A percentile compares a stretch with the other conserved stretches of the same genome.
phyloP scores from a whole-genome alignment of 306 rosid species.

The Begonia peltatifolia region DNA sequence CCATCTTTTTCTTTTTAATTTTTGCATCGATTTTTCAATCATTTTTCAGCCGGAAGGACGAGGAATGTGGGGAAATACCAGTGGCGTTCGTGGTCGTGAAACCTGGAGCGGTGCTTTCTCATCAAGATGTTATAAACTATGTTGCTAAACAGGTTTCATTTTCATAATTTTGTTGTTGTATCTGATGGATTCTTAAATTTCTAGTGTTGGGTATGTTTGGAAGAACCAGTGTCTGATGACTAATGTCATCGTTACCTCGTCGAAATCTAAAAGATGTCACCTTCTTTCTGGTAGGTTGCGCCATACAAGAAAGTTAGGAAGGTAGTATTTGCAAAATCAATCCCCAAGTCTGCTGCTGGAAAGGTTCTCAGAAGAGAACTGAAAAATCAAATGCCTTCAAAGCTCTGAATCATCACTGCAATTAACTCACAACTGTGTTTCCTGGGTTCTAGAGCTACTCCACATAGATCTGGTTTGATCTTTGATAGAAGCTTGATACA shows the following conservation, averaged over 20 bases:
- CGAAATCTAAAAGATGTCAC: not conserved
- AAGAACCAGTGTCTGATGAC: not conserved
- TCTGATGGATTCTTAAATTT: too few relatives aligned
- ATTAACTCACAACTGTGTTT: not conserved
- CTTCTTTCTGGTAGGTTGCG: constrained; percentile 40
- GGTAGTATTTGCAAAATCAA: constrained; percentile 45
- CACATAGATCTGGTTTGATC: too few relatives aligned
- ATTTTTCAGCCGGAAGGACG: constrained; percentile 29
- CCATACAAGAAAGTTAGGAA: constrained; percentile 67
- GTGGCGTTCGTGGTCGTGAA: constrained; percentile 70
- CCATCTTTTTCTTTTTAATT: not conserved
- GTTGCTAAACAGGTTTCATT: constrained; percentile 46
- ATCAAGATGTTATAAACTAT: constrained; percentile 32
- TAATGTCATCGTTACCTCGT: too few relatives aligned
- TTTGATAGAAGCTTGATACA: too few relatives aligned
- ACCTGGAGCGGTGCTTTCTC: constrained; percentile 39
- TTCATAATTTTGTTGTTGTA: too few relatives aligned
- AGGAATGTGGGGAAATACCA: constrained; percentile 66
- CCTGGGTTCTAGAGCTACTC: too few relatives aligned
- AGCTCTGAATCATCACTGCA: constrained; percentile 19
- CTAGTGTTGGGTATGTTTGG: too few relatives aligned
- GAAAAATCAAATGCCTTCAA: constrained; percentile 24
- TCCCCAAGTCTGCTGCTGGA: constrained; percentile 78
- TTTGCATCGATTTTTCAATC: too few relatives aligned
- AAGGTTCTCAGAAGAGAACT: constrained; percentile 67